Percentiles rank a stretch among this genome's conserved stretches.
Evolutionary conservation across 345 rosid genomes (phyloP).

Genomic region (Euphorbia lathyris): DNA sequence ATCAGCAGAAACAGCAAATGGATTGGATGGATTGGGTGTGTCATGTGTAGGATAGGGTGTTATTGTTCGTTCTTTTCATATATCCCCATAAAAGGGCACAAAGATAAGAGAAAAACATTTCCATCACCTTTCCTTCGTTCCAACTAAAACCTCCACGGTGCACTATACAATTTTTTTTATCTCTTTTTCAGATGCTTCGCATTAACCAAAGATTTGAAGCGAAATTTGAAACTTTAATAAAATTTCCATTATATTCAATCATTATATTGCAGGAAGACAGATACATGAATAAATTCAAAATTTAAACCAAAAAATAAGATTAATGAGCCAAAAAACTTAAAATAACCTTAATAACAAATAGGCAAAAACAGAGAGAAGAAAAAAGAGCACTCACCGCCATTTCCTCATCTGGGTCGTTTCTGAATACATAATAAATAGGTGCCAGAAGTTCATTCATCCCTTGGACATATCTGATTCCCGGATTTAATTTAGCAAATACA

Average conservation of each 20-base stretch:
- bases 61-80: not conserved
- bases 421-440: conserved; percentile 79
- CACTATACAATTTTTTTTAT: not conserved
- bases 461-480: conserved; percentile 97
- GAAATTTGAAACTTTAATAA: not conserved
- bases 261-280: not conserved
- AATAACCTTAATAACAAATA: not conserved
- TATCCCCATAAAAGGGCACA: not conserved
- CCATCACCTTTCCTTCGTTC: not conserved
- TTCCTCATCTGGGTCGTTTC: conserved; percentile 73
- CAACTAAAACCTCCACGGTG: not conserved
- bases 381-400: conserved; percentile 53
- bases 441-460: conserved; percentile 99
- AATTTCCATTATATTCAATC: not conserved
- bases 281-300: not conserved
- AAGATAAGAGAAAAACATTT: not conserved
- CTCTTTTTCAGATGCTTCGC: not conserved
- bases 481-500: conserved; percentile 91
- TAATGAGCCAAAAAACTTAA: not conserved
- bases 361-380: not conserved
- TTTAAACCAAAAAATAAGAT: not conserved
- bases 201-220: not conserved
- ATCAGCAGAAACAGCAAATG: not conserved
- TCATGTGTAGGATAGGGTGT: not conserved
- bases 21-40: not conserved